A percentile compares a stretch with the other conserved stretches of the same genome.
These are phyloP conservation scores for Wickerhamiella hasegawae DNA, from an alignment of 805 yeast genomes.

Conservation along the genomic window DNA sequence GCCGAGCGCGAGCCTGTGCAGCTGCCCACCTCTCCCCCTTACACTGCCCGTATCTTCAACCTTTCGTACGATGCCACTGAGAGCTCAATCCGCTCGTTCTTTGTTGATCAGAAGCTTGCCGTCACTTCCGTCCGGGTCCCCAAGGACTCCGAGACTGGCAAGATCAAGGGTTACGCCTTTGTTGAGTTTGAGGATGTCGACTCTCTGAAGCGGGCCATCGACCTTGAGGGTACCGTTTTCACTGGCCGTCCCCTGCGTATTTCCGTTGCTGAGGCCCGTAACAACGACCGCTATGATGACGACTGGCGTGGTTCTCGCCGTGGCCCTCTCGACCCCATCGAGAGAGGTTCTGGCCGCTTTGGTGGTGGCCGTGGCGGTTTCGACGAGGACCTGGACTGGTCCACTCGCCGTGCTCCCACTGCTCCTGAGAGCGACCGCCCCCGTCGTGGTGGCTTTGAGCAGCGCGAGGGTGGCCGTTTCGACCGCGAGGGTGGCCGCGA, in stretches of 20 bases:
- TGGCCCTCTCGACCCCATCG: slow-evolving; percentile 6
- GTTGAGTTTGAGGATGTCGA: slow-evolving; percentile 76
- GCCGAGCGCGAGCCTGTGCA: slow-evolving; percentile 52
- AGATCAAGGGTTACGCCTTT: slow-evolving; percentile 76
- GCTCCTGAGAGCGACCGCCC: background rate
- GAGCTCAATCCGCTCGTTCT: slow-evolving; percentile 26
- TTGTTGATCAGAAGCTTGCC: slow-evolving; percentile 27
- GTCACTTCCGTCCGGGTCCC: slow-evolving; percentile 59
- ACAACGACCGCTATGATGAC: slow-evolving; percentile 10
- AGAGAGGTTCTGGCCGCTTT: slow-evolving; percentile 28
- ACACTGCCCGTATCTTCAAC: slow-evolving; percentile 74
- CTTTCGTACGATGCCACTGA: slow-evolving; percentile 72
- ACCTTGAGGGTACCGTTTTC: slow-evolving; percentile 53
- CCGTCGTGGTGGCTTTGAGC: background rate
- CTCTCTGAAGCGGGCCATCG: slow-evolving; percentile 58
- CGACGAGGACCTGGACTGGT: slow-evolving; percentile 13
- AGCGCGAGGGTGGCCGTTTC: slow-evolving; percentile 20
- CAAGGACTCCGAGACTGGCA: slow-evolving; percentile 45
- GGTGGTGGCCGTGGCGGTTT: slow-evolving; percentile 10
- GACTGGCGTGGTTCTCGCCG: slow-evolving; percentile 17
- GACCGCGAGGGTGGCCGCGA: slow-evolving; percentile 28
- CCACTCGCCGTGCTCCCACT: slow-evolving; percentile 10
- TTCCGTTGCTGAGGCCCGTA: slow-evolving; percentile 60
- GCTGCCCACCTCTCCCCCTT: slow-evolving; percentile 85
- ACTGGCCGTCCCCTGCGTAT: slow-evolving; percentile 52